These are phyloP conservation scores for Yamagishiella unicocca DNA, from an alignment of 139 green algal species.

Conservation along the genomic window DNA sequence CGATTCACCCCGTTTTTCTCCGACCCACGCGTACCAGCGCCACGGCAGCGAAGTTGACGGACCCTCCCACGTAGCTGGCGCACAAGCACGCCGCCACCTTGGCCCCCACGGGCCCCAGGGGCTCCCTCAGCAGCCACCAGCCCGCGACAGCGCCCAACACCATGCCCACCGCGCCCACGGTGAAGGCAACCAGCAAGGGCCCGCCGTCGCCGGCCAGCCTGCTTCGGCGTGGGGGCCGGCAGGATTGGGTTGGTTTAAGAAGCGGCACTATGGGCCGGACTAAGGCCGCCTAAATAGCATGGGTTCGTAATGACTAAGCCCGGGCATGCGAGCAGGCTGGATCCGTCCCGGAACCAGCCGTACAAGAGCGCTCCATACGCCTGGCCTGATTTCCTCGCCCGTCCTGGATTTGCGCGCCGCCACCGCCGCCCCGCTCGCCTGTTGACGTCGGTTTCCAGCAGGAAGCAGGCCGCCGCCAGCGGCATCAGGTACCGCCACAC, in stretches of 20 bases:
- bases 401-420: not conserved
- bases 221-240: not conserved
- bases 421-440: slow-evolving; percentile 25
- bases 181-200: slow-evolving; percentile 67
- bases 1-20: no score
- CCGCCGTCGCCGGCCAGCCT: slow-evolving; percentile 61
- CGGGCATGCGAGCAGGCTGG: no score
- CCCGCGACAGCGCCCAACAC: slow-evolving; percentile 68
- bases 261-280: no score
- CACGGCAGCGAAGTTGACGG: slow-evolving; percentile 87
- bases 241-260: no score
- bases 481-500: slow-evolving; percentile 67
- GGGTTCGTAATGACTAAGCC: no score
- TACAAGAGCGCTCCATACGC: not conserved
- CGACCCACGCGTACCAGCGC: no score
- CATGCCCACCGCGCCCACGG: slow-evolving; percentile 62
- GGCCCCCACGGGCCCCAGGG: slow-evolving; percentile 63
- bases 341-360: no score
- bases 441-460: slow-evolving; percentile 77
- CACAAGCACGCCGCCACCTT: slow-evolving; percentile 80
- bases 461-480: slow-evolving; percentile 70
- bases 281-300: no score
- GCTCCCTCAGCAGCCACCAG: slow-evolving; percentile 59
- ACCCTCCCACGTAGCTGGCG: slow-evolving; percentile 86
- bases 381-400: not conserved